These are phyloP conservation scores for Boletus reticuloceps DNA, from an alignment of 768 basidiomycete species.

Conservation along the genomic window DNA sequence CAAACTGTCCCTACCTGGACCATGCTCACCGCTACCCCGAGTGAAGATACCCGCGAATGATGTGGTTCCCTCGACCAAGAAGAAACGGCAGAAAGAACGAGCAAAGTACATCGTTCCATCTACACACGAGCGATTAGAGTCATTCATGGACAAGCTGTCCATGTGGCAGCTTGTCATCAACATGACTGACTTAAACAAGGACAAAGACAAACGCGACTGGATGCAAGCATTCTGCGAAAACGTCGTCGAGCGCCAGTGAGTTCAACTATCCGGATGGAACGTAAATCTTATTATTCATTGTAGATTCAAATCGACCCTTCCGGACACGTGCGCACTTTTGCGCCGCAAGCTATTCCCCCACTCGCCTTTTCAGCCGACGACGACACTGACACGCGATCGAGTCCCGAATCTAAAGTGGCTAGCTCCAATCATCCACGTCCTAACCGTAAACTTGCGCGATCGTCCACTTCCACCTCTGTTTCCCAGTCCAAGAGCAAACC, in stretches of 20 bases:
- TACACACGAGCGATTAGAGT: slow-evolving; percentile 57
- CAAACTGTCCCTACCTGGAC: slow-evolving; percentile 59
- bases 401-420: slow-evolving; percentile 3
- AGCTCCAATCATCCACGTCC: slow-evolving; percentile 1
- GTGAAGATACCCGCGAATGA: slow-evolving; percentile 25
- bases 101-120: slow-evolving; percentile 23
- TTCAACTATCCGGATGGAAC: background rate
- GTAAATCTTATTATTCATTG: background rate
- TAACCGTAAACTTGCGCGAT: slow-evolving; percentile 12
- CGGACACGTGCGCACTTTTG: slow-evolving; percentile 55
- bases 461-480: slow-evolving; percentile 7
- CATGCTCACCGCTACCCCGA: slow-evolving; percentile 29
- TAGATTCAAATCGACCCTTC: slow-evolving; percentile 56
- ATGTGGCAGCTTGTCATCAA: slow-evolving; percentile 64
- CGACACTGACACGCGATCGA: slow-evolving; percentile 14
- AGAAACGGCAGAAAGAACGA: slow-evolving; percentile 23
- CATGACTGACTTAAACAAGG: slow-evolving; percentile 36
- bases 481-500: slow-evolving; percentile 10
- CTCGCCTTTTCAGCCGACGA: slow-evolving; percentile 52
- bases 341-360: slow-evolving; percentile 65
- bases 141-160: slow-evolving; percentile 76
- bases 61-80: slow-evolving; percentile 30
- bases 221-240: slow-evolving; percentile 69
- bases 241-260: slow-evolving; percentile 63
- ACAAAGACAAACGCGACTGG: slow-evolving; percentile 56